A percentile compares a stretch with the other conserved stretches of the same genome.
These are phyloP conservation scores for Botrytis squamosa DNA, from an alignment of 2,329 filamentous ascomycete species.

Conservation along the genomic window DNA sequence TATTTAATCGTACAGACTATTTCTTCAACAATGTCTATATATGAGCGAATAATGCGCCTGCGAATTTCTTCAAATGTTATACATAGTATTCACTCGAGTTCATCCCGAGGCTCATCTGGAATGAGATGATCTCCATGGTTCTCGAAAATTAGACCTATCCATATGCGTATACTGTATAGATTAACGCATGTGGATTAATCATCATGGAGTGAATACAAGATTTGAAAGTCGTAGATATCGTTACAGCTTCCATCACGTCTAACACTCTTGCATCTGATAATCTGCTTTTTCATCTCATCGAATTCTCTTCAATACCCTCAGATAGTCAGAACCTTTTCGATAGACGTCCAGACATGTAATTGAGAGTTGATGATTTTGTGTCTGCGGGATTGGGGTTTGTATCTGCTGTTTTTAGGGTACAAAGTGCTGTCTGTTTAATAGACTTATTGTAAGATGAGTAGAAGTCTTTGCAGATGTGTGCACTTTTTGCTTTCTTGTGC, in stretches of 20 bases:
- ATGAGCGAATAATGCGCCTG: neutral
- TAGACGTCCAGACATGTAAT: fast-evolving
- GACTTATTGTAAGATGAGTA: too few species aligned
- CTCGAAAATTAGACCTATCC: neutral
- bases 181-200: neutral
- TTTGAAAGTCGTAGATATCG: fast-evolving
- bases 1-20: neutral
- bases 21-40: fast-evolving
- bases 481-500: too few species aligned
- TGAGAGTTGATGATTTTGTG: neutral
- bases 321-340: fast-evolving
- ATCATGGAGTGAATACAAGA: neutral
- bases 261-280: fast-evolving
- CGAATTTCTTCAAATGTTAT: neutral
- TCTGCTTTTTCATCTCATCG: neutral
- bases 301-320: too few species aligned
- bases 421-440: fast-evolving
- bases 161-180: neutral
- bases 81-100: neutral
- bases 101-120: neutral
- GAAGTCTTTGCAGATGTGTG: too few species aligned
- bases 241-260: neutral
- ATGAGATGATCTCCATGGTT: fast-evolving
- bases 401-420: too few species aligned
- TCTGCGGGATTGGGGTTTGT: neutral